These are phyloP conservation scores for Breviolum minutum DNA, from an alignment of 73 alveolate species.

Conservation along the genomic window DNA sequence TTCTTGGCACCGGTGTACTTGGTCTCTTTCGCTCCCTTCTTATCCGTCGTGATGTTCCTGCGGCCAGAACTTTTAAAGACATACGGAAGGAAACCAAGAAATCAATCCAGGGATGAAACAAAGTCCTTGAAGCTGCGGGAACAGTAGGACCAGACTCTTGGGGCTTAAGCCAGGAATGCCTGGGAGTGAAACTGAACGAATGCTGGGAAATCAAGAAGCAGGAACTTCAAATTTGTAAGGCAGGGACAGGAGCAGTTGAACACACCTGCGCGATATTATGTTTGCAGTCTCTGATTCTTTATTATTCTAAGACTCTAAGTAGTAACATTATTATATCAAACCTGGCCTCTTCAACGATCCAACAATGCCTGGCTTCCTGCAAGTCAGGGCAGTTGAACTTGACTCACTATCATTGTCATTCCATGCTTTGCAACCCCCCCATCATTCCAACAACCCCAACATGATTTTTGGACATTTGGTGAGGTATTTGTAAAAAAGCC, in stretches of 20 bases:
- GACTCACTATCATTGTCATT: background rate
- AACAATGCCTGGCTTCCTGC: background rate
- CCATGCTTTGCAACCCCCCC: background rate
- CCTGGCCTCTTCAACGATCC: background rate
- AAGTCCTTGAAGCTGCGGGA: background rate
- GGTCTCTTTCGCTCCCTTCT: too few relatives aligned
- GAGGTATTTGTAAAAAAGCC: background rate
- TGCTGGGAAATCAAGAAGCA: background rate
- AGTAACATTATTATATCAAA: too few relatives aligned
- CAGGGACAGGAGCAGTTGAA: background rate
- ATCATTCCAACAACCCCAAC: background rate
- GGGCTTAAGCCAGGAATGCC: background rate
- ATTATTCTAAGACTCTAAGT: too few relatives aligned
- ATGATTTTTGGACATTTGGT: background rate
- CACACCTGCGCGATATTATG: background rate
- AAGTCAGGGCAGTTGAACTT: background rate
- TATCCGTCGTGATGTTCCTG: background rate
- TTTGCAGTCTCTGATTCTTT: too few relatives aligned
- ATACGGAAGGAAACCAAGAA: background rate
- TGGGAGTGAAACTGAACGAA: background rate
- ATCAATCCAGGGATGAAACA: background rate
- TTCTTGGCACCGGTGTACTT: background rate
- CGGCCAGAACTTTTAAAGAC: background rate
- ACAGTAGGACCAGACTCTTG: background rate
- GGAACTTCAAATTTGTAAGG: background rate